phyloP scores from a whole-genome alignment of 306 rosid species.

The Hippophae tibetana region DNA sequence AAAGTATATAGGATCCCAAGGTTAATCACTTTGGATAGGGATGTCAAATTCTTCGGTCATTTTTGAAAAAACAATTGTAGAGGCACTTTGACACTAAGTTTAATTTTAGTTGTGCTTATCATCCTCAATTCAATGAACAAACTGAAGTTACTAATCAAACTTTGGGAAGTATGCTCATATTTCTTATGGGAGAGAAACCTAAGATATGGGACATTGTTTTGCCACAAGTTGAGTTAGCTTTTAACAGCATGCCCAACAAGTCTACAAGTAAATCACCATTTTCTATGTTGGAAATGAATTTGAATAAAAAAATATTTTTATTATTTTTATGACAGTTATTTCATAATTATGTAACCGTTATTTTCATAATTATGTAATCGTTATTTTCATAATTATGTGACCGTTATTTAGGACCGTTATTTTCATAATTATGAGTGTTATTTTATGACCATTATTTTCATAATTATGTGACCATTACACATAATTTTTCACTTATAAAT shows the following conservation, averaged over 20 bases:
- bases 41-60: neutral
- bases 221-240: neutral
- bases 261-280: no score
- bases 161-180: neutral
- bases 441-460: no score
- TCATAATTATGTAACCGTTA: no score
- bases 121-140: neutral
- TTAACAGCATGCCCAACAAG: neutral
- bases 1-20: neutral
- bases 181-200: neutral
- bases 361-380: no score
- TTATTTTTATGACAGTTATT: no score
- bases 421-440: no score
- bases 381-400: no score
- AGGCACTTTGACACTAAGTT: neutral
- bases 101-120: neutral
- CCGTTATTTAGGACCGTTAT: no score
- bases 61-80: neutral
- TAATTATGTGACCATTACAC: no score
- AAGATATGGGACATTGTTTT: neutral
- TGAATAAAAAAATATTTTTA: no score
- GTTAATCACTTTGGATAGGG: neutral
- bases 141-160: neutral
- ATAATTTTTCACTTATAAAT: no score
- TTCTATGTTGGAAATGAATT: no score